Base-by-base conservation (phyloP, 2,329 filamentous ascomycete genomes). In the Pezicula radicicola region DNA sequence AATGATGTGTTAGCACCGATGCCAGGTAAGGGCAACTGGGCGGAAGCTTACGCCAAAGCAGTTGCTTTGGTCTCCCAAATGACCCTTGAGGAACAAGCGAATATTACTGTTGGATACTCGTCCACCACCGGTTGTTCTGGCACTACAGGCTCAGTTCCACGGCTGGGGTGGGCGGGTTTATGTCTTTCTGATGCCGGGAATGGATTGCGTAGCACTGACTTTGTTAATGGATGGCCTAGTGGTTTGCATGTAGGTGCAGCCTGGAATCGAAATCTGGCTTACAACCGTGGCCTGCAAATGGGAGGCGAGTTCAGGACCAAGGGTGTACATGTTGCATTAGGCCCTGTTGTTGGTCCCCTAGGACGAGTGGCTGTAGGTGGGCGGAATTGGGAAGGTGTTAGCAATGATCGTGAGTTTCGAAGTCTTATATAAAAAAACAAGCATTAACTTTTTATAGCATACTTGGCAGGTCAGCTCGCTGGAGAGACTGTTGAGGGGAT, bases 241-340 rank as follows among this genome's bases (percentile, higher is more conserved):
- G 62, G 61, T 12, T 27, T 62, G 9, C 55, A 59, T 53, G 60
- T 55, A 7, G 55, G 56, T n/a, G 57, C 57, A 18, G 42, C 43
- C 2, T 93, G 85, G 80, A 85, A 88, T 63, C 80, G 81, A 47
- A 70, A 77, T 19, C 74, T 91, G 37, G 83, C 88, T 48, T 85
- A 85, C 60, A 73, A 75, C 36, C 80, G 88, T 42, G 89, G 87
- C 27, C 70, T 79, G 54, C 84, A 85, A 45, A 87, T 93, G 79
- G 89, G 87, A 5, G 71, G 75, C 35, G 89, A 93, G 65, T 86
- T 89, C 64, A 77, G 76, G 51, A 83, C 72, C 48, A 92, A 92
- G 68, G 89, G 89, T 50, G 77, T 89, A 30, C 85, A 92, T 63
- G 77, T 91, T 13, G 82, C 85, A 63, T 75, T 93, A 5, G 89